Base-by-base conservation (phyloP, 441 rosid genomes). In the Eutrema salsugineum region DNA sequence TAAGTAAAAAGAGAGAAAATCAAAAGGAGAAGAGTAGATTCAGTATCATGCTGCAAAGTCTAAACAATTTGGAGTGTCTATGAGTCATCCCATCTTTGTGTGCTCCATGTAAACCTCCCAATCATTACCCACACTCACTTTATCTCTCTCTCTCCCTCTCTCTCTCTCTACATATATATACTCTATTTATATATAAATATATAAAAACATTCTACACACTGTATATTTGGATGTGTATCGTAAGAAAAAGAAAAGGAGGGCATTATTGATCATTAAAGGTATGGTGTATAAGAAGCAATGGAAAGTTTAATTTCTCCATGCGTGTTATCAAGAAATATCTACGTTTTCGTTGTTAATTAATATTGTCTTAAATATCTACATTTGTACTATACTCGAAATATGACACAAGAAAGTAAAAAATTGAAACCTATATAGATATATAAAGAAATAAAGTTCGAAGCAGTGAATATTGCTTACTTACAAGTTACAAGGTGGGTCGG, bases 231-330 rank as follows among this genome's bases (percentile, higher is more conserved):
- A 68, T 62, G 64, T 61, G 66, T 55, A 75, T 62, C 20, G 59
- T 61, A 53, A 53, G 69, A 54, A 54, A 66, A 73, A 56, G 49
- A 8, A 63, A 68, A 68, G 55, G 44, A 20, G 6, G 38, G 6
- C 59, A 68, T 68, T 75, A 75, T 63, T 75, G 70, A 69, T 68
- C 30, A 54, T 54, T 62, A 75, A 75, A 75, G 78, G 59, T 75
- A 62, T 75, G 79, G 75, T 63, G 79, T 39, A 68, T 62, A 75
- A 46, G 65, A 62, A 75, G 43, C 70, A 62, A 61, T 24, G 53
- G 1, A 75, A 75, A 75, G 40, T 11, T 51, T 59, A 16, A 40
- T 68, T 44, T 62, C 46, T 54, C 46, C 78, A 75, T 68, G 65
- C 59, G 65, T 28, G 59, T 17, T 50, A 38, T 54, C 24, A 46